Evolutionary conservation across 805 yeast genomes (phyloP).

Genomic region (Debaryomyces castellii): DNA sequence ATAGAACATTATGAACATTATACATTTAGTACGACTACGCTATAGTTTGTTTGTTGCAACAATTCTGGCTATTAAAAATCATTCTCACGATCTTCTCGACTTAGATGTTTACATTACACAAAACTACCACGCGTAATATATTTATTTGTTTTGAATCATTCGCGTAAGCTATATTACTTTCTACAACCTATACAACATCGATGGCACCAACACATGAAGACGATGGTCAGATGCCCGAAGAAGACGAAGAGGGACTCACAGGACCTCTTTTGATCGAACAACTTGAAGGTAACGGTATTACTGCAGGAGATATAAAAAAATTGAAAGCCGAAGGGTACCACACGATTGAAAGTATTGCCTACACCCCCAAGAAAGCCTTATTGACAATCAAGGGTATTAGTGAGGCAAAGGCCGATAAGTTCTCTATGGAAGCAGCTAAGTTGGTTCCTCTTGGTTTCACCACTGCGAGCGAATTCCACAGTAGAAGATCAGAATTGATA

Average conservation of each 20-base stretch:
- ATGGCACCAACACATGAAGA: constrained; percentile 5
- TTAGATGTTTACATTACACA: not conserved
- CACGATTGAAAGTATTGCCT: constrained; percentile 91
- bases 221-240: constrained; percentile 9
- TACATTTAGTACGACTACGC: no score
- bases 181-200: not conserved
- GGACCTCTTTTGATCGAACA: constrained; percentile 46
- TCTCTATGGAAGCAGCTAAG: constrained; percentile 79
- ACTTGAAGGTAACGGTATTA: constrained; percentile 81
- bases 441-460: constrained; percentile 95
- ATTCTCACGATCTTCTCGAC: no score
- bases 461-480: constrained; percentile 92
- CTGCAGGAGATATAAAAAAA: constrained; percentile 73
- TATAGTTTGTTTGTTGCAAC: no score
- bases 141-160: not conserved
- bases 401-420: constrained; percentile 89
- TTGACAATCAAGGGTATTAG: constrained; percentile 86
- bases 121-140: not conserved
- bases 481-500: constrained; percentile 84
- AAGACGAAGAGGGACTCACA: constrained; percentile 36
- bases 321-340: constrained; percentile 79
- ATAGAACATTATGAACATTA: no score
- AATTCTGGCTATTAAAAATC: no score
- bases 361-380: constrained; percentile 81
- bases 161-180: not conserved